These are phyloP conservation scores for Rhizophora mangle DNA, from an alignment of 345 rosid species.

Conservation along the genomic window DNA sequence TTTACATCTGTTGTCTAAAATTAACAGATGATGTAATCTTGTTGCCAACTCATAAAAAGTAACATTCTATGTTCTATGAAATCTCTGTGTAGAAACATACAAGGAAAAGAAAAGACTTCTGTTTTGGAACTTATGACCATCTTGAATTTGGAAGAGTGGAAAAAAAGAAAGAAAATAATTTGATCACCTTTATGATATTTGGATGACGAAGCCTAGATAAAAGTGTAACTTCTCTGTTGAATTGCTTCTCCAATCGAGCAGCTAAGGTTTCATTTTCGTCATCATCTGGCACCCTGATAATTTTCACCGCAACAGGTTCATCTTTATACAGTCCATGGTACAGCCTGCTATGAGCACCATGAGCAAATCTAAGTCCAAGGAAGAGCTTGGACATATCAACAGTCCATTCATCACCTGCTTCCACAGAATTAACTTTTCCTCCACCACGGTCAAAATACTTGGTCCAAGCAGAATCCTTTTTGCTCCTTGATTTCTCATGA, in stretches of 20 bases:
- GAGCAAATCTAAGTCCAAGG: slow-evolving; percentile 90
- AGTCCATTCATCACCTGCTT: slow-evolving; percentile 55
- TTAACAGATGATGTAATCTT: background rate
- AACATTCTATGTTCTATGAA: background rate
- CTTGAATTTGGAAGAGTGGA: background rate
- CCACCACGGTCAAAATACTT: slow-evolving; percentile 79
- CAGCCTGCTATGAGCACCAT: slow-evolving; percentile 85
- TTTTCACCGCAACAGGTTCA: slow-evolving; percentile 92
- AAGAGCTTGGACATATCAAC: slow-evolving; percentile 85
- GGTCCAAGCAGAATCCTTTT: slow-evolving; percentile 78
- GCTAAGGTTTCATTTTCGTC: slow-evolving; percentile 72
- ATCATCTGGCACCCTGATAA: slow-evolving; percentile 82
- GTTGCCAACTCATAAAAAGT: background rate
- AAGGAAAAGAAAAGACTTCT: background rate
- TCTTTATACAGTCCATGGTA: slow-evolving; percentile 92
- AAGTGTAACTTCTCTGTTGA: slow-evolving; percentile 76
- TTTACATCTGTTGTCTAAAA: background rate
- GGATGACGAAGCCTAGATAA: slow-evolving; percentile 68
- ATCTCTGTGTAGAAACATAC: background rate
- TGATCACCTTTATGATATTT: slow-evolving; percentile 78
- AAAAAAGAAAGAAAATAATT: background rate
- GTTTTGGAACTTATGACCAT: background rate
- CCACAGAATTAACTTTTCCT: slow-evolving; percentile 76
- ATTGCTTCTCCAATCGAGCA: slow-evolving; percentile 75
- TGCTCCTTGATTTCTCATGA: slow-evolving; percentile 49